Base-by-base conservation (phyloP, 2,329 filamentous ascomycete species). In the Xylaria sp. region DNA sequence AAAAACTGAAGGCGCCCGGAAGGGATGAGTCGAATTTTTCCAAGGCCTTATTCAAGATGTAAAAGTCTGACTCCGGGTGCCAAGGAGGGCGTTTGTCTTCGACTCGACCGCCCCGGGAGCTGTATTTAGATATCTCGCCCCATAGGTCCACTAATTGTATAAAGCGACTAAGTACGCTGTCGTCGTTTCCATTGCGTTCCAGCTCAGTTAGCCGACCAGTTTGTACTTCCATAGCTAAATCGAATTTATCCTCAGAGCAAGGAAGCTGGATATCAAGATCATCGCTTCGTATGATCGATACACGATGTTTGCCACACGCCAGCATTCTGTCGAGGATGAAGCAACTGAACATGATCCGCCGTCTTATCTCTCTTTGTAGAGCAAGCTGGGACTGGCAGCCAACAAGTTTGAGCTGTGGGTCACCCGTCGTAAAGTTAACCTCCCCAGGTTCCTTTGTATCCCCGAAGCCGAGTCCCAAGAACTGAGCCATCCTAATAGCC, bases 271-370 rank as follows among this genome's bases (percentile, higher is more conserved):
- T 88, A 38, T 84, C 82, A 6, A 92, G 77, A 63, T 90, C 87
- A 3, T 87, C 82, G 0, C 86, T 79, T 42, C 84, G 82, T 49
- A 92, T 83, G 73, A 87, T 88, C 15, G 85, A 83, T 1, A 86
- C 83, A 25, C 89, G 83, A 59, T 87, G 84, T 68, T 86, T 87
- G 22, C 90, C 90, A 71, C 86, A 89, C 39, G 89, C 86, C 27
- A 92, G 79, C 77, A 92, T 87, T 2, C 90, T 86, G 75, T 93
- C 91, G 71, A 93, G 82, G 58, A 92, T 88, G 65, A 91, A 89
- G 73, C 90, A 92, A 71, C 90, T 92, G 81, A 90, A 93, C 81
- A 92, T 91, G 0, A 90, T 92, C 6, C 91, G 85, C 29, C 91
- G 83, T 66, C 85, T 82, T 13, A 90, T 85, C 76, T 93, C 91